phyloP scores from a whole-genome alignment of 441 rosid species.

The Adansonia gregorii region DNA sequence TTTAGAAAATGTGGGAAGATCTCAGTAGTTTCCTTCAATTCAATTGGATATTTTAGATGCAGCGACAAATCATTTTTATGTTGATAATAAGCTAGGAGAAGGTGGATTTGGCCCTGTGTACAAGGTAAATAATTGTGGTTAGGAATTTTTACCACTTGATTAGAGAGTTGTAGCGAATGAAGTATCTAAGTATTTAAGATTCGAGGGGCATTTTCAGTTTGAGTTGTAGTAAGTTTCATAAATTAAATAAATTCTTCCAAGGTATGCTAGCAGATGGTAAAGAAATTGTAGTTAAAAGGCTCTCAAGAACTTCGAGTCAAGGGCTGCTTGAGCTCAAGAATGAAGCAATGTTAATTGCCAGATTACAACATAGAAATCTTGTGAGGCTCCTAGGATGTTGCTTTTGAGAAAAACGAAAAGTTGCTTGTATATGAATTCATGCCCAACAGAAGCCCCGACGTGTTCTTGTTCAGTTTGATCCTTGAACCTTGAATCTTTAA shows the following conservation, averaged over 20 bases:
- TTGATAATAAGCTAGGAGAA: slow-evolving; percentile 48
- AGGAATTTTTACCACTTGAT: neutral
- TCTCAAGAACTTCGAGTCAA: slow-evolving; percentile 43
- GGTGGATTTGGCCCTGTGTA: slow-evolving; percentile 69
- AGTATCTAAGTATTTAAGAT: too few relatives aligned
- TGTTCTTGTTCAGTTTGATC: slow-evolving; percentile 50
- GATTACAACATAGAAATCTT: slow-evolving; percentile 48
- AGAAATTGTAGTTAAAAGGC: slow-evolving; percentile 47
- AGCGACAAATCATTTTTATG: slow-evolving; percentile 43
- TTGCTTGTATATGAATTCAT: slow-evolving; percentile 56
- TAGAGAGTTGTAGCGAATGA: too few relatives aligned
- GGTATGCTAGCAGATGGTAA: slow-evolving; percentile 45
- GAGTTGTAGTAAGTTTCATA: neutral
- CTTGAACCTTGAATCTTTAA: neutral
- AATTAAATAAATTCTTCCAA: slow-evolving; percentile 22
- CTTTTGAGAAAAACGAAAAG: slow-evolving; percentile 40
- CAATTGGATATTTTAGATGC: neutral
- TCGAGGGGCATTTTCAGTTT: neutral
- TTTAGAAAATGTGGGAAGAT: slow-evolving; percentile 6
- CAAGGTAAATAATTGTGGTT: slow-evolving; percentile 36
- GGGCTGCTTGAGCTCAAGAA: slow-evolving; percentile 47
- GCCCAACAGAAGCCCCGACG: slow-evolving; percentile 53
- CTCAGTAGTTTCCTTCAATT: slow-evolving; percentile 26
- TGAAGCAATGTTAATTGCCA: slow-evolving; percentile 43
- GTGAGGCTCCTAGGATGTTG: slow-evolving; percentile 53